Conservation (phyloP, 2,329 filamentous ascomycete genomes). For the Phoma sp. region DNA sequence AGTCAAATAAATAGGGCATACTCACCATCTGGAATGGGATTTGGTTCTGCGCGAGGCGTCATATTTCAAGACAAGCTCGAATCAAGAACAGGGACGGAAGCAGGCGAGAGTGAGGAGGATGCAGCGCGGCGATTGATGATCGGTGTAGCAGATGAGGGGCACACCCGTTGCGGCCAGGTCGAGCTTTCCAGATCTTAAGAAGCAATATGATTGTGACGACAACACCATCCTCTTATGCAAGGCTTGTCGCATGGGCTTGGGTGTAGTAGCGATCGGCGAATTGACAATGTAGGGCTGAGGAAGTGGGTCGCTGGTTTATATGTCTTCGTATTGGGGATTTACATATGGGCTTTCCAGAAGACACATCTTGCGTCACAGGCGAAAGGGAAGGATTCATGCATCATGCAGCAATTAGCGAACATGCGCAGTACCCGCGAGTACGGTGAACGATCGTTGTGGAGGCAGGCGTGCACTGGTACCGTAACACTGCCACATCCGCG, state of each 20-base stretch:
- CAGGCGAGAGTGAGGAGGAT: conserved; percentile 30
- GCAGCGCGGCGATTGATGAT: conserved; percentile 23
- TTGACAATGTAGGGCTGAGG: conserved; percentile 29
- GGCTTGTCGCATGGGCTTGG: conserved; percentile 8
- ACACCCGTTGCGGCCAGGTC: conserved; percentile 31
- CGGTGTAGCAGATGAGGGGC: conserved; percentile 28
- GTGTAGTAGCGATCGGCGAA: conserved; percentile 18
- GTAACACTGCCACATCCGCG: conserved; percentile 24
- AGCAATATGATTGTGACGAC: conserved; percentile 14
- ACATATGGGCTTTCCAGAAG: conserved; percentile 15
- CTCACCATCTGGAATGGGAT: conserved; percentile 29
- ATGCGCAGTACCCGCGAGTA: conserved; percentile 24
- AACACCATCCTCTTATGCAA: conserved; percentile 11
- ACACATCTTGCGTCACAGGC: conserved; percentile 13
- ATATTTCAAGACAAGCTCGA: conserved; percentile 32
- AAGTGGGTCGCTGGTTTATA: conserved; percentile 23
- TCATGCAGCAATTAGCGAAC: conserved; percentile 24
- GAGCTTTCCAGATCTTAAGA: conserved; percentile 10
- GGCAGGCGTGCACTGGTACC: conserved; percentile 20
- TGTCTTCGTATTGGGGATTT: conserved; percentile 15
- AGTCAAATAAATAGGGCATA: conserved; percentile 15
- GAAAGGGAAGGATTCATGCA: conserved; percentile 16
- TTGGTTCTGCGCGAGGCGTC: conserved; percentile 24
- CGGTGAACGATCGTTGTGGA: conserved; percentile 10
- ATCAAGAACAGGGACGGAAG: conserved; percentile 28